Base-by-base conservation (phyloP, 2,329 filamentous ascomycete genomes). In the Aspergillus vadensis region DNA sequence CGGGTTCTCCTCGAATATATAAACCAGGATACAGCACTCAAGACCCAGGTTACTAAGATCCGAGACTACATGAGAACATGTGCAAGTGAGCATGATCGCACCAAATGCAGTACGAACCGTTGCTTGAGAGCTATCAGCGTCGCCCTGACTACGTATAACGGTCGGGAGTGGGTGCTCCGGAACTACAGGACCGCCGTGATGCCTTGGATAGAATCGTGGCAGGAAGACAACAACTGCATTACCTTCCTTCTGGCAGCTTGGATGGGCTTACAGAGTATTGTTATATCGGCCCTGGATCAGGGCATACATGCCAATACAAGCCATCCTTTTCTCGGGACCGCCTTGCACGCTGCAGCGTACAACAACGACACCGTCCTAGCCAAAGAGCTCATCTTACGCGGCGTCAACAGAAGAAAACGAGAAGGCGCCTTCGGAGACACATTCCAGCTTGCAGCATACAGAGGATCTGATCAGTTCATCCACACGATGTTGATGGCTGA, bases 371-470 rank as follows among this genome's bases (percentile, higher is more conserved):
- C 27, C 14, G 3, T 8, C 23, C 23, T 59, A 15, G 10, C 21
- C n/a, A 27, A 12, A 9, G 8, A 50, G 2, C 32, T 51, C 5
- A 25, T 59, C 3, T 14, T 30, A 12, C 7, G 43, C 1, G 52
- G 52, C n/a, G 44, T 8, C 7, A 9, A 36, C 3, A 10, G 12
- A 5, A n/a, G 23, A 10, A 25, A 19, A 19, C 5, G 10, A 14
- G 48, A 57, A 5, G 58, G 58, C 17, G 53, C 27, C 6, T 60
- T 47, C 21, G 53, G 58, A 0, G 58, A 57, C 38, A 47, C 47
- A 2, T 23, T 60, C 14, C 58, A 60, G 21, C 38, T 60, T 10
- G 58, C 53, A 7, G 58, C 53, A 1, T 60, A 60, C 44, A 21
- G 10, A 15, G 58, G 53, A 1, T 52, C 47, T 10, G 14, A 23